Conservation (phyloP, 352 stramenopile genomes). For the Phytophthora fragariae region DNA sequence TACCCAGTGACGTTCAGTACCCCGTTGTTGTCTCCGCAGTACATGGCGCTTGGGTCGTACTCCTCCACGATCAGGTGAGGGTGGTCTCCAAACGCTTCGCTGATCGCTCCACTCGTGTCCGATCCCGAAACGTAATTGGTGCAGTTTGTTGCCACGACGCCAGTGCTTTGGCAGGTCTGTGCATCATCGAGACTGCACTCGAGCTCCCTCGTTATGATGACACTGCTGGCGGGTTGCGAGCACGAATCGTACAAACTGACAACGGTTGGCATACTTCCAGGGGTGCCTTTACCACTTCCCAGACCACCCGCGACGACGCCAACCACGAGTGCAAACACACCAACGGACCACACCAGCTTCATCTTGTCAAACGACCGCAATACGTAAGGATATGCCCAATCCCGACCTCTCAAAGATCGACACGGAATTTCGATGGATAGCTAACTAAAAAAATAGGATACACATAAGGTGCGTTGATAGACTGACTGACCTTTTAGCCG, state of each 20-base stretch:
- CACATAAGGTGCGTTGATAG: too few relatives aligned
- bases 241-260: background rate
- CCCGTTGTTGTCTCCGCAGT: too few relatives aligned
- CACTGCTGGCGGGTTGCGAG: background rate
- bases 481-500: too few relatives aligned
- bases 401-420: background rate
- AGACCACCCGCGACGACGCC: background rate
- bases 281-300: background rate
- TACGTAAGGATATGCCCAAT: background rate
- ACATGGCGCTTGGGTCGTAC: too few relatives aligned
- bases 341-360: background rate
- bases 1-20: background rate
- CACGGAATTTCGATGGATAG: too few relatives aligned
- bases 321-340: background rate
- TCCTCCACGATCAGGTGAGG: too few relatives aligned
- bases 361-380: background rate
- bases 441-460: too few relatives aligned
- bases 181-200: background rate
- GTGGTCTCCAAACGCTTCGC: too few relatives aligned
- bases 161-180: background rate
- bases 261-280: background rate
- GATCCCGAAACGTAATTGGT: too few relatives aligned
- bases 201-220: background rate
- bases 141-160: background rate
- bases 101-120: too few relatives aligned